Base-by-base conservation (phyloP, 2,329 filamentous ascomycete species). In the Claviceps cyperi region DNA sequence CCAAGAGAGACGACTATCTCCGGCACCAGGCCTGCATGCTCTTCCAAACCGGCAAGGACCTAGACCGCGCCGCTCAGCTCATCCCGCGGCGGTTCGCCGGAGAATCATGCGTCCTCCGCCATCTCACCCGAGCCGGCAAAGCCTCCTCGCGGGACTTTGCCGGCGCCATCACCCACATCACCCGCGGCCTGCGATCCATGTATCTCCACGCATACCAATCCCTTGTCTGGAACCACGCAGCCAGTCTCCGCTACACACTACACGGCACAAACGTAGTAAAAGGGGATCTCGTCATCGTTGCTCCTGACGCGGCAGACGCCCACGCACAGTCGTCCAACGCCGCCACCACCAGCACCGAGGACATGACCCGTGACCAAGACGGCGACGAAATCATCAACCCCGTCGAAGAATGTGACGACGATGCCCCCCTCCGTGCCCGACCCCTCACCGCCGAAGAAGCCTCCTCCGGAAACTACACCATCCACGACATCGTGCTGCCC, bases 171-270 rank as follows among this genome's bases (percentile, higher is more conserved):
- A 77, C 84, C 61, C 76, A 77, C 49, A 90, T 98, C 54, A 85
- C 84, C 22, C 78, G 90, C 17, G 87, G 86, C 46, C 73, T 97
- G 58, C 80, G 89, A 43, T 78, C 88, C 52, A 96, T 98, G 85
- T 98, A 97, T 63, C 83, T 95, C 15, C 92, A 98, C 64, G 91
- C 92, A 5, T 97, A 96, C 67, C 92, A 98, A 65, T 94, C 86
- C 5, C 78, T 89, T 38, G 82, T 98, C 8, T 98, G 91, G 91
- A 98, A 98, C 68, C 78, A 81, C 56, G 86, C 81, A 13, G 86
- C 81, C 1, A 88, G 86, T 56, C 80, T 84, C 58, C 84, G 92
- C 45, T 94, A 88, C 84, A 77, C 81, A 41, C 69, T 78, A 2
- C 84, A 84, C 62, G 89, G 90, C 47, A 66, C 47, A 52, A 75